Evolutionary conservation across 2,329 filamentous ascomycete genomes (phyloP).

Genomic region (Amauroascus verrucosus): DNA sequence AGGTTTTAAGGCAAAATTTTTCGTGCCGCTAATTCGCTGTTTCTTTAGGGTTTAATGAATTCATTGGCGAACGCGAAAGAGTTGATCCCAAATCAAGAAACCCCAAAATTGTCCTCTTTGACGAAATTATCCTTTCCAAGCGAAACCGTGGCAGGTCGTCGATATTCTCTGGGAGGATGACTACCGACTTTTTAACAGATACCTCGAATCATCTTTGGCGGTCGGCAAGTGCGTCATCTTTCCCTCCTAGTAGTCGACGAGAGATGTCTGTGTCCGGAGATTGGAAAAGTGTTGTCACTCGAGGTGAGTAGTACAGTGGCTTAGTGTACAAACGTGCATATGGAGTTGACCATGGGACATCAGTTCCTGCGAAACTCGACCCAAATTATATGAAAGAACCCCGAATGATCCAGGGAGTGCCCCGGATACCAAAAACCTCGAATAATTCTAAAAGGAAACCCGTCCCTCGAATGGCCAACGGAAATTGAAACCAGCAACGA

Average conservation of each 20-base stretch:
- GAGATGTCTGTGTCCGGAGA: conserved; percentile 39
- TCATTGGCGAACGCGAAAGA: conserved; percentile 53
- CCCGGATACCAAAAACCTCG: conserved; percentile 44
- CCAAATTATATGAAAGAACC: conserved; percentile 83
- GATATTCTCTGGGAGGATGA: conserved; percentile 43
- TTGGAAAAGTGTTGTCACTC: conserved; percentile 41
- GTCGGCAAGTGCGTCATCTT: conserved; percentile 49
- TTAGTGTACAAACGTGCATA: not conserved
- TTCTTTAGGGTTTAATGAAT: conserved; percentile 48
- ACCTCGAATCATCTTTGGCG: conserved; percentile 55
- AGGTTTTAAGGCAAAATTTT: not conserved
- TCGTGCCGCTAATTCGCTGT: conserved; percentile 12
- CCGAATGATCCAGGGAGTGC: conserved; percentile 78
- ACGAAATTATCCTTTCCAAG: conserved; percentile 56
- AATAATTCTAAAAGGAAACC: conserved; percentile 36
- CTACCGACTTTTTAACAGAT: conserved; percentile 50
- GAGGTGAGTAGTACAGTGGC: conserved; percentile 34
- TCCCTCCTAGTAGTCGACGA: conserved; percentile 43
- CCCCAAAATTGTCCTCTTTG: conserved; percentile 50
- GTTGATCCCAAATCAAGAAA: conserved; percentile 43
- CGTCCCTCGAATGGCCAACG: conserved; percentile 32
- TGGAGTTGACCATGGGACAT: conserved; percentile 45
- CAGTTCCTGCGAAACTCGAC: conserved; percentile 72
- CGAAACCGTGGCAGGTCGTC: conserved; percentile 51
- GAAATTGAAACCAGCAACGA: not conserved